A percentile compares a stretch with the other conserved stretches of the same genome.
Evolutionary conservation across 257 asterid species (phyloP).

Genomic region (Ehretia macrophylla): DNA sequence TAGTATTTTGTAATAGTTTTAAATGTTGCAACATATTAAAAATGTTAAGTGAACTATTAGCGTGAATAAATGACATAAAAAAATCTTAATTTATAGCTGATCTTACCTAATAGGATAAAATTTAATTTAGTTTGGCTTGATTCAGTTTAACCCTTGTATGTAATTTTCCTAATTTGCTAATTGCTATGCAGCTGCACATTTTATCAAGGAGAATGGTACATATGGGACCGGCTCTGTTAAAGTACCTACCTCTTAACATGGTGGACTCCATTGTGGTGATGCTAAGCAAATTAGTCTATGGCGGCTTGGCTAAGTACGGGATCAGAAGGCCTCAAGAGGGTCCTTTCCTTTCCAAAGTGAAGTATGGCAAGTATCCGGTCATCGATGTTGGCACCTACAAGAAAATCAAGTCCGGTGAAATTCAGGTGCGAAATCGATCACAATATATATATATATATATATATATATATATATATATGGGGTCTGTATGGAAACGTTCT

Average conservation of each 20-base stretch:
- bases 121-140: no score
- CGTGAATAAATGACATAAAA: no score
- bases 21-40: no score
- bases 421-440: slow-evolving; percentile 56
- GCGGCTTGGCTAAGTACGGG: slow-evolving; percentile 49
- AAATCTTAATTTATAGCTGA: no score
- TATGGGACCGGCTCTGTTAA: slow-evolving; percentile 22
- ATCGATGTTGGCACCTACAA: slow-evolving; percentile 56
- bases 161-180: neutral
- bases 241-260: slow-evolving; percentile 20
- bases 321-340: slow-evolving; percentile 57
- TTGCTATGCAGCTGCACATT: slow-evolving; percentile 51
- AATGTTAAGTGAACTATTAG: no score
- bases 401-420: slow-evolving; percentile 47
- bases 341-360: slow-evolving; percentile 41
- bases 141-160: neutral
- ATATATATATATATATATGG: no score
- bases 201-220: slow-evolving; percentile 37
- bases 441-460: no score
- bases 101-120: no score
- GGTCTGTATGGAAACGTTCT: no score
- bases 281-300: slow-evolving; percentile 45
- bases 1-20: no score
- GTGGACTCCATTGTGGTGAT: slow-evolving; percentile 33
- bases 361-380: slow-evolving; percentile 66